Percentiles rank a stretch among this genome's conserved stretches.
Conservation (phyloP, 2,329 filamentous ascomycete species). For the Epichloe sibirici region DNA sequence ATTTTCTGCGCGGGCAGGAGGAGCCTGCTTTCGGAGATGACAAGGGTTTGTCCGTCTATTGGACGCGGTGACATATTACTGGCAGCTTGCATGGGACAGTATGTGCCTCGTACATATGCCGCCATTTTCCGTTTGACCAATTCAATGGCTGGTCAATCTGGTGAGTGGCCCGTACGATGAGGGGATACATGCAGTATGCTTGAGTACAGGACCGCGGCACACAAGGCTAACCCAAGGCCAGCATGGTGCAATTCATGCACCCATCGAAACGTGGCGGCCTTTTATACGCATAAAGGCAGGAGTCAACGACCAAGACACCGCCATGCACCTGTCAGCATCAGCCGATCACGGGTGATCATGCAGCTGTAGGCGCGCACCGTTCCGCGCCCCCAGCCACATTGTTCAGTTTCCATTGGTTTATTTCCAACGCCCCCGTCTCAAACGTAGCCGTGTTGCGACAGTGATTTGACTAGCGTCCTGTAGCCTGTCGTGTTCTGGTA, state of each 20-base stretch:
- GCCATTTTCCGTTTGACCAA: not conserved
- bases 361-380: conserved; percentile 25
- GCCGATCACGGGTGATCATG: conserved; percentile 22
- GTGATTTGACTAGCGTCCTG: not conserved
- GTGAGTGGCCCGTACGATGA: conserved; percentile 2
- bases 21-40: not conserved
- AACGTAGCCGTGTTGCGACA: not conserved
- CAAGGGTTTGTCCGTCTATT: not conserved
- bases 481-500: not conserved
- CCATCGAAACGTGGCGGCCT: conserved; percentile 17
- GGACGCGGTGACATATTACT: not conserved
- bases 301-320: not conserved
- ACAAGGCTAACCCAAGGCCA: not conserved
- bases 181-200: not conserved
- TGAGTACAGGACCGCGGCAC: conserved; percentile 3
- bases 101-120: not conserved
- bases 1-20: not conserved
- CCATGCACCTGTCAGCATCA: conserved; percentile 8
- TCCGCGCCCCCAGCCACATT: conserved; percentile 12
- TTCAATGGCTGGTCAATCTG: not conserved
- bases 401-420: not conserved
- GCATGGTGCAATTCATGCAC: not conserved
- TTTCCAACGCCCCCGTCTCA: not conserved
- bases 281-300: conserved; percentile 11
- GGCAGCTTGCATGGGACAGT: not conserved